These are phyloP conservation scores for Colletotrichum sp. DNA, from an alignment of 2,329 filamentous ascomycete genomes.

Conservation along the genomic window DNA sequence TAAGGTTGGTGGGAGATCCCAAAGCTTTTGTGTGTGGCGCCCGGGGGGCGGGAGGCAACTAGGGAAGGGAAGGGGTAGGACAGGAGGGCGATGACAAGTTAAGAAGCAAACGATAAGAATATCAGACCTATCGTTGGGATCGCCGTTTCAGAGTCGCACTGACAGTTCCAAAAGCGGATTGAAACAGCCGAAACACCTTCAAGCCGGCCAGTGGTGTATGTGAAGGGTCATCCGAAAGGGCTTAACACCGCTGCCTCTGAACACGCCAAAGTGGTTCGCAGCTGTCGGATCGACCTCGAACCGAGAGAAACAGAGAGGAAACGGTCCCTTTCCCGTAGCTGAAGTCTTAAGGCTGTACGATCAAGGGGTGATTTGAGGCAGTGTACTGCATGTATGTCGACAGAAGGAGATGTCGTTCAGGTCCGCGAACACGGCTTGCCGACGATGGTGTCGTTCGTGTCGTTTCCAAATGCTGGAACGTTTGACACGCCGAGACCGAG, in stretches of 20 bases:
- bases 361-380: constrained; percentile 2
- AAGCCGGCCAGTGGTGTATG: constrained; percentile 32
- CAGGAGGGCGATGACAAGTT: constrained; percentile 18
- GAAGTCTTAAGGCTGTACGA: constrained; percentile 5
- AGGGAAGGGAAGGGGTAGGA: constrained; percentile 14
- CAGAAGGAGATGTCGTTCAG: not conserved
- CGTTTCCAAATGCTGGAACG: not conserved
- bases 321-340: not conserved
- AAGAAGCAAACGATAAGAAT: constrained; percentile 28
- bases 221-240: constrained; percentile 25
- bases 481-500: not conserved
- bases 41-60: constrained; percentile 7
- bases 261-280: constrained; percentile 23
- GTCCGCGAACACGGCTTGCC: not conserved
- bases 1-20: constrained; percentile 23
- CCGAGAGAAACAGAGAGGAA: constrained; percentile 23
- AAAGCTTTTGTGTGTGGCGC: constrained; percentile 23
- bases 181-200: constrained; percentile 45
- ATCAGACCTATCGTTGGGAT: constrained; percentile 39
- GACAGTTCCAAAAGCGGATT: constrained; percentile 38
- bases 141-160: constrained; percentile 43
- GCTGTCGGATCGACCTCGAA: constrained; percentile 24
- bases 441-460: constrained; percentile 1
- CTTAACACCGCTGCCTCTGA: constrained; percentile 26
- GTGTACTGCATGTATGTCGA: constrained; percentile 2